Conservation (phyloP, 306 rosid genomes). For the Cicer cuneatum region DNA sequence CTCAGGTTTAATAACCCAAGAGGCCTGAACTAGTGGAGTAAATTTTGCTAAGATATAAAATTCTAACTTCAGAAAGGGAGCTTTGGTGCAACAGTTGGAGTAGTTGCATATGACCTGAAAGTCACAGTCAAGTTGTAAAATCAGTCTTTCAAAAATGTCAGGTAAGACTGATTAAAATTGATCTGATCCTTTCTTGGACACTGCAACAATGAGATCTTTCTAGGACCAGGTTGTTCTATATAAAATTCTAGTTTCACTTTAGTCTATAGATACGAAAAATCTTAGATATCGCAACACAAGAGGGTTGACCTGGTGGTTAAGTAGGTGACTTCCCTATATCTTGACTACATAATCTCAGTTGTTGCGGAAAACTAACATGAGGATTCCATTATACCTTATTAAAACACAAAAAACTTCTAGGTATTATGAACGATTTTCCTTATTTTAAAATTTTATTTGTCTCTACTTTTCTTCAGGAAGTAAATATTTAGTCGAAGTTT, state of each 20-base stretch:
- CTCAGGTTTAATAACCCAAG: neutral
- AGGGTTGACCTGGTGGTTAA: constrained; percentile 1
- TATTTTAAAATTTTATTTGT: neutral
- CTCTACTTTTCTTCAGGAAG: neutral
- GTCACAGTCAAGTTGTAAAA: neutral
- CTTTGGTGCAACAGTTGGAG: neutral
- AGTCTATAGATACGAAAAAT: neutral
- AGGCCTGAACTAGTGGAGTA: neutral
- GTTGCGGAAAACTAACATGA: neutral
- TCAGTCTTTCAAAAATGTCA: neutral
- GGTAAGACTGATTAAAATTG: neutral
- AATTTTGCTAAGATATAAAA: neutral
- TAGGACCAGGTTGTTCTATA: neutral
- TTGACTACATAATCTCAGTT: neutral
- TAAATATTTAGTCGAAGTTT: constrained; percentile 4
- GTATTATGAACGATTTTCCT: neutral
- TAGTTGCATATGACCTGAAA: neutral
- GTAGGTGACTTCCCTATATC: neutral
- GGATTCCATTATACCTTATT: neutral
- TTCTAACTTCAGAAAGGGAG: neutral
- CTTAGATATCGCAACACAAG: neutral
- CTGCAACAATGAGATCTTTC: neutral
- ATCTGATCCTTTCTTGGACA: neutral
- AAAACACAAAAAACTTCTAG: neutral
- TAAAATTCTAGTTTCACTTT: neutral